Percentiles rank a stretch among this genome's conserved stretches.
phyloP scores from a whole-genome alignment of 2,329 filamentous ascomycete genomes.

The Fusarium proliferatum region DNA sequence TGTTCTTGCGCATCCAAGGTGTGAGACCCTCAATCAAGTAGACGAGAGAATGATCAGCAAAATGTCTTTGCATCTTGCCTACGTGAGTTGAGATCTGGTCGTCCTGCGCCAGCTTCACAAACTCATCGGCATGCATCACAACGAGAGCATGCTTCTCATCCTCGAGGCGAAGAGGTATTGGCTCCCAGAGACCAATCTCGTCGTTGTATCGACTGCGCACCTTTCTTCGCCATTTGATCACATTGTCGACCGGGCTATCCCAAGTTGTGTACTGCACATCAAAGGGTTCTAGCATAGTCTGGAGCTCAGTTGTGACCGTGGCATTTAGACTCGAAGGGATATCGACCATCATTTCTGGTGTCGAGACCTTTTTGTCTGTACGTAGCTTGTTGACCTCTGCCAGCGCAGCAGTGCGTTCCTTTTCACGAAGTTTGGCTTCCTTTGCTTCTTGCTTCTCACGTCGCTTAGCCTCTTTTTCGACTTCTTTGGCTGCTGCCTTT shows the following conservation, averaged over 20 bases:
- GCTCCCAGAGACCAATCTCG: constrained; percentile 72
- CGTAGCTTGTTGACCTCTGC: constrained; percentile 79
- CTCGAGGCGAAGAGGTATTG: constrained; percentile 62
- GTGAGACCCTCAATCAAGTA: constrained; percentile 79
- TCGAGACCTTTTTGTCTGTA: constrained; percentile 78
- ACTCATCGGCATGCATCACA: constrained; percentile 71
- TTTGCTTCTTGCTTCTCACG: constrained; percentile 69
- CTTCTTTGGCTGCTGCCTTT: constrained; percentile 62
- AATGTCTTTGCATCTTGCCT: constrained; percentile 62
- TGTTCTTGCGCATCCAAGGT: constrained; percentile 75
- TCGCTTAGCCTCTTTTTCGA: constrained; percentile 66
- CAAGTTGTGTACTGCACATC: constrained; percentile 60
- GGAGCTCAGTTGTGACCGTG: constrained; percentile 57
- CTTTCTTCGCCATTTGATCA: constrained; percentile 77
- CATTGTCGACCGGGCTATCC: constrained; percentile 59
- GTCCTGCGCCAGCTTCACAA: constrained; percentile 69
- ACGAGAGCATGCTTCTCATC: constrained; percentile 72
- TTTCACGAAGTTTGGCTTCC: constrained; percentile 71
- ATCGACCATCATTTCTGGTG: constrained; percentile 81
- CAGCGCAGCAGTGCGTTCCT: constrained; percentile 72
- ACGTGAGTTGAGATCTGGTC: constrained; percentile 70
- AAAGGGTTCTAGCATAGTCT: constrained; percentile 62
- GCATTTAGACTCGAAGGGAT: constrained; percentile 68
- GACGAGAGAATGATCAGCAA: constrained; percentile 66
- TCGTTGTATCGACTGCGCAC: constrained; percentile 72